Conservation (phyloP, 1,284 basidiomycete genomes). For the Boletellus sp. region DNA sequence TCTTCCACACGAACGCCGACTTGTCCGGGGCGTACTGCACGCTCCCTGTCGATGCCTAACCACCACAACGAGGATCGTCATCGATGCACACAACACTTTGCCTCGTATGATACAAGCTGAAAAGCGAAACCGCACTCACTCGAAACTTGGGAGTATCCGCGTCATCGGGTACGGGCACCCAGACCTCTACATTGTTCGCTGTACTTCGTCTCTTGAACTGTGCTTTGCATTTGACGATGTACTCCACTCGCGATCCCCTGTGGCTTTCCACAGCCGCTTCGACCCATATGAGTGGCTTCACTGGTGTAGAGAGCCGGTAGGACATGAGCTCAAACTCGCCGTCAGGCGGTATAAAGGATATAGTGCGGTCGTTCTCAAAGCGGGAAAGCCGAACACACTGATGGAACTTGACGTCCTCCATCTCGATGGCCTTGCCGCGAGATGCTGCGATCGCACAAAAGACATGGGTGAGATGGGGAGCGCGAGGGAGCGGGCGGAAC, state of each 20-base stretch:
- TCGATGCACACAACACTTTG: too few relatives aligned
- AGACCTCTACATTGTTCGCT: conserved; percentile 52
- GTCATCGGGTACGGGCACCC: conserved; percentile 96
- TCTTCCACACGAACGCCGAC: conserved; percentile 96
- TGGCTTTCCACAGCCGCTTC: conserved; percentile 96
- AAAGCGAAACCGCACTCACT: conserved; percentile 42
- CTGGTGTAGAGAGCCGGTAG: conserved; percentile 92
- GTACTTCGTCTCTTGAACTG: conserved; percentile 3
- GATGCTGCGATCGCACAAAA: conserved; percentile 56
- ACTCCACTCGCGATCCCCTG: conserved; percentile 91
- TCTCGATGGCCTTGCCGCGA: conserved; percentile 96
- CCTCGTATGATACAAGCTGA: not conserved
- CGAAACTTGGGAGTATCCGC: conserved; percentile 97
- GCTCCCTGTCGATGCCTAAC: conserved; percentile 82
- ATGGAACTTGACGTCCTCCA: conserved; percentile 99
- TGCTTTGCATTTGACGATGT: conserved; percentile 70
- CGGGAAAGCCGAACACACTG: conserved; percentile 99
- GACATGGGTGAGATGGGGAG: conserved; percentile 34
- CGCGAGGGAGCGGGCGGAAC: not conserved
- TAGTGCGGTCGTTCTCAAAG: conserved; percentile 98
- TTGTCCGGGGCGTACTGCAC: conserved; percentile 96
- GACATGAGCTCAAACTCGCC: conserved; percentile 99
- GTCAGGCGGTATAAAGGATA: conserved; percentile 98
- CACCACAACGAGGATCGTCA: not conserved
- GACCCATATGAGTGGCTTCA: conserved; percentile 98